phyloP scores from a whole-genome alignment of 768 basidiomycete genomes.

The Suillus tomentosus region DNA sequence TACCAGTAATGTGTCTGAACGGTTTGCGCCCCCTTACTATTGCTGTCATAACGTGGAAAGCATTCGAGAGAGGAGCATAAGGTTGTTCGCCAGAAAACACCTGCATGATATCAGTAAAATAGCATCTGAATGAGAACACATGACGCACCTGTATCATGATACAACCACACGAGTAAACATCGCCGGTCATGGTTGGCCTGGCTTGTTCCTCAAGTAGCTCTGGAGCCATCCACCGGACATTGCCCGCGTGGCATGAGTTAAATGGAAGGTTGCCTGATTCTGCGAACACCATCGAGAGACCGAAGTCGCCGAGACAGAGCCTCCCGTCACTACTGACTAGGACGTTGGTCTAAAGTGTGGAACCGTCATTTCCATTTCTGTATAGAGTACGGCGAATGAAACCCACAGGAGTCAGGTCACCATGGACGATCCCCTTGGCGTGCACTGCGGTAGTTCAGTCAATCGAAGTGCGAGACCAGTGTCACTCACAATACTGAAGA shows the following conservation, averaged over 20 bases:
- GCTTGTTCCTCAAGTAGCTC: too few species aligned
- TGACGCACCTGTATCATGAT: not conserved
- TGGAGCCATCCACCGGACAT: not conserved
- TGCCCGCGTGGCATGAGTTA: too few species aligned
- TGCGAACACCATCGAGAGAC: not conserved
- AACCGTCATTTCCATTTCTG: not conserved
- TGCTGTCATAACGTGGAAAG: rapidly evolving
- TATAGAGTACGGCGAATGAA: not conserved
- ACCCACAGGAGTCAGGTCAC: not conserved
- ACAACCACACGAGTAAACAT: not conserved
- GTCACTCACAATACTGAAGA: not conserved
- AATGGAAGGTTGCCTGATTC: not conserved
- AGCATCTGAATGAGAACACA: not conserved
- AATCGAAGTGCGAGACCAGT: not conserved
- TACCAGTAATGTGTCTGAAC: not conserved
- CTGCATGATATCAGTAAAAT: not conserved
- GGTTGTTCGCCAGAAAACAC: not conserved
- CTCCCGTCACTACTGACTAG: not conserved
- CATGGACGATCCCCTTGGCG: not conserved
- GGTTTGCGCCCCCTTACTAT: not conserved
- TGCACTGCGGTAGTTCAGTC: not conserved
- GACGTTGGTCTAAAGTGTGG: not conserved
- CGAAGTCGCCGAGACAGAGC: not conserved
- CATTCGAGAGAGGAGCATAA: rapidly evolving
- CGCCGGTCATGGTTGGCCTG: too few species aligned